A percentile compares a stretch with the other conserved stretches of the same genome.
Conservation (phyloP, 164 flowering plant species). For the Chimonanthus salicifolius region DNA sequence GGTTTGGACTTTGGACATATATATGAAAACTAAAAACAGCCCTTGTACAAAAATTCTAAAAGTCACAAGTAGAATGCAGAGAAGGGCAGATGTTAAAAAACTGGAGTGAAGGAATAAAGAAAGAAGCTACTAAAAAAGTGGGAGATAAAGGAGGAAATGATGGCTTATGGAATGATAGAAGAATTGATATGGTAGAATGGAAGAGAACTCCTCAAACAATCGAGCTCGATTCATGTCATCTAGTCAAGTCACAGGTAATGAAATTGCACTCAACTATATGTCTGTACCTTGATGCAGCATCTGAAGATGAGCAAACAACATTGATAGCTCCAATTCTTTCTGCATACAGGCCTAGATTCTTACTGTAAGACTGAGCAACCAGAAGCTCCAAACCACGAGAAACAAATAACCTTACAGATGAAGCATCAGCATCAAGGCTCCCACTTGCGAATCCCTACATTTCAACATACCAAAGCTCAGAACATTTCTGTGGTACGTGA, state of each 20-base stretch:
- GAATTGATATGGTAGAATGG: no score
- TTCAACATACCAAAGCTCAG: conserved; percentile 4
- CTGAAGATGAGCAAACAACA: conserved; percentile 81
- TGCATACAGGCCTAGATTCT: conserved; percentile 91
- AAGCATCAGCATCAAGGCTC: conserved; percentile 93
- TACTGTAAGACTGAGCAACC: conserved; percentile 95
- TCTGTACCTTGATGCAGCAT: conserved; percentile 73
- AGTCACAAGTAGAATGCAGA: no score
- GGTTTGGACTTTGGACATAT: no score
- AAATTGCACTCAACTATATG: background rate
- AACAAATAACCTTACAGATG: conserved; percentile 82
- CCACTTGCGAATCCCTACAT: conserved; percentile 97
- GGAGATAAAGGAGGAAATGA: no score
- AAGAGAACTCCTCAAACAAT: no score
- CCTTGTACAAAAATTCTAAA: no score
- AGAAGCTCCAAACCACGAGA: conserved; percentile 87
- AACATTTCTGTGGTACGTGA: background rate
- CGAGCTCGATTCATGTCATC: background rate
- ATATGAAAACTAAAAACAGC: no score
- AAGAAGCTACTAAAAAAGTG: no score
- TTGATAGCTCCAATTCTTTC: conserved; percentile 97
- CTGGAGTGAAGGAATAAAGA: no score
- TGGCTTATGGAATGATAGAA: no score
- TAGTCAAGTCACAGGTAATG: background rate
- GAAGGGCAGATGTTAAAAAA: no score